Base-by-base conservation (phyloP, 208 protist genomes). In the Acanthamoeba healyi region DNA sequence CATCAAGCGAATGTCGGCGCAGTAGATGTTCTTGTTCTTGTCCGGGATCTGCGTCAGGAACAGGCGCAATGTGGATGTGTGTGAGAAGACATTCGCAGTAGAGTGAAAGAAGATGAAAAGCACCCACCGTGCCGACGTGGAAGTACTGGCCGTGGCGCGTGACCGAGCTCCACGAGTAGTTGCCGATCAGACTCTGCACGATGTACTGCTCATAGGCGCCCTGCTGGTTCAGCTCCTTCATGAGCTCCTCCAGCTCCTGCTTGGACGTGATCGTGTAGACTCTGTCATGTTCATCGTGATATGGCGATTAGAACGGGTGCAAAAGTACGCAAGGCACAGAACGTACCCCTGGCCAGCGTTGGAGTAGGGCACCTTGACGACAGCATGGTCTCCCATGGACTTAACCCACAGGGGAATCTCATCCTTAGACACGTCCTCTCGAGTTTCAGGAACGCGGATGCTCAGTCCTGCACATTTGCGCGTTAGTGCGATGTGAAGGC, bases 111-210 rank as follows among this genome's bases (percentile, higher is more conserved):
- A 6, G 67, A 4, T 14, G 40, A 79, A n/a, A n/a, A 93, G 42
- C 26, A 56, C 67, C 29, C 42, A 82, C 90, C 38, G 94, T 94
- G 36, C 89, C 94, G 5, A 94, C 91, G 87, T 96, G 95, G 94
- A 92, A 96, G 95, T 89, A 96, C 36, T 87, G 67, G 32, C 95
- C 95, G 19, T 96, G 34, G 24, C 32, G 61, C 0, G 58, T 67
- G 32, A 54, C 38, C 2, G 36, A 81, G 54, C 58, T 93, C 97
- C 97, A 98, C 36, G 88, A 87, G n/a, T 40, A 40, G 93, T 98
- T 97, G n/a, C 97, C 97, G 36, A 98, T 94, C 51, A 98, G 94
- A 40, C 77, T 58, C 82, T 98, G 97, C 32, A 98, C 97, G 82
- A 98, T 98, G 87, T 95, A 98, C 63, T 97, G 40, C 74, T 98